Base-by-base conservation (phyloP, 2,329 filamentous ascomycete genomes). In the Geoglossum cookeanum region DNA sequence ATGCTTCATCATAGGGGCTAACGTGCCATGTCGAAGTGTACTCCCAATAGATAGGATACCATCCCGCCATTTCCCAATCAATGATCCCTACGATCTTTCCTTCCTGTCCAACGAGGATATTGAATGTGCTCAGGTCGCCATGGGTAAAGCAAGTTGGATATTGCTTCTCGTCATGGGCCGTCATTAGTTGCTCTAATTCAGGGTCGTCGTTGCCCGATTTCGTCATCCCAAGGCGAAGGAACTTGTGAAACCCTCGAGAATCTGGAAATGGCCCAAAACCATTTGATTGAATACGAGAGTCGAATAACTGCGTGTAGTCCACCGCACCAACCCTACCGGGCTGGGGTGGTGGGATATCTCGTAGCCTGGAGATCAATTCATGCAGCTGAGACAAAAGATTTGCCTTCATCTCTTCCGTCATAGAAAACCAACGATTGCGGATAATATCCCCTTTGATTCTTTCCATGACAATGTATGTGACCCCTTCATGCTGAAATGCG, bases 41-140 rank as follows among this genome's bases (percentile, higher is more conserved):
- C 59, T 74, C 71, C 71, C 70, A 75, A 62, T 73, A 74, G 15
- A 62, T 56, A 5, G 71, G 72, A 59, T 69, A 73, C 70, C 68
- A 75, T 1, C 71, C 71, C 9, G 68, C 62, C 11, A 63, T 65
- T 59, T 74, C 73, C 72, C 72, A 77, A 59, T 70, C 71, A 51
- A 72, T 60, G 59, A 78, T 74, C 6, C 71, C 73, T 44, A 71
- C 68, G 33, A 79, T 63, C 4, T 68, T 62, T 56, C 35, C 53
- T 11, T 72, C 68, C 4, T 66, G 69, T 5, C 63, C 63, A 48
- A 69, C 63, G 8, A 76, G 59, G 49, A 77, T 72, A 59, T 77
- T 76, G 27, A 63, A 62, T 27, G 67, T 67, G 59, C 68, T 71
- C 6, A 77, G 62, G 59, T 76, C 73, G 7, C 67, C 69, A 63